Base-by-base conservation (phyloP, 768 basidiomycete genomes). In the Leccinum truebloodii region DNA sequence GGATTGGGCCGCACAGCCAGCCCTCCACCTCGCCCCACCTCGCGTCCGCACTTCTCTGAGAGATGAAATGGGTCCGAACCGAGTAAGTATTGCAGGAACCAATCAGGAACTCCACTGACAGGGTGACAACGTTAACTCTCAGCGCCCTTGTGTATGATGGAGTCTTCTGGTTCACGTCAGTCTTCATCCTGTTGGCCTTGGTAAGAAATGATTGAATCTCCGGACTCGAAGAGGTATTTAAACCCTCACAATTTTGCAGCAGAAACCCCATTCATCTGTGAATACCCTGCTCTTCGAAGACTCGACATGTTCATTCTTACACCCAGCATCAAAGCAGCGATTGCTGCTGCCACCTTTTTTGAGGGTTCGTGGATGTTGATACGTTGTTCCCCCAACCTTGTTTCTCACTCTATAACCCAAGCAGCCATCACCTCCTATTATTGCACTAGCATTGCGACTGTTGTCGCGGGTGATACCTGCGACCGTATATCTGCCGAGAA, bases 361-460 rank as follows among this genome's bases (percentile, higher is more conserved):
- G 59, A 72, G 30, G 57, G 71, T 73, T 37, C 24, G 72, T 61
- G 1, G 20, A 34, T 22, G 24, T 16, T 24, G 14, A 14, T 2
- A 26, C 24, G 28, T 18, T 9, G 34, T 26, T 0, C 28, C 16
- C 9, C n/a, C 16, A 10, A 8, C 9, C 16, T 54, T 51, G 46
- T 56, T 32, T 61, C 41, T 60, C 16, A 60, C 5, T 22, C 85
- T 67, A 69, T 63, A 34, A 86, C 87, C 68, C 84, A 30, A 30
- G 9, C 30, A 30, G 30, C 30, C 30, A 30, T 30, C 28, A 28
- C 28, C 8, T 30, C 1, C 3, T 30, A 30, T 2, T 80, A 74
- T 46, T 90, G 90, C 70, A 76, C 80, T 20, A 83, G 90, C 63
- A 79, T 69, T n/a, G 86, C 86, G 69, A 87, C 82, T 55, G 80